Conservation (phyloP, 2,329 filamentous ascomycete species). For the Aspergillus tanneri region DNA sequence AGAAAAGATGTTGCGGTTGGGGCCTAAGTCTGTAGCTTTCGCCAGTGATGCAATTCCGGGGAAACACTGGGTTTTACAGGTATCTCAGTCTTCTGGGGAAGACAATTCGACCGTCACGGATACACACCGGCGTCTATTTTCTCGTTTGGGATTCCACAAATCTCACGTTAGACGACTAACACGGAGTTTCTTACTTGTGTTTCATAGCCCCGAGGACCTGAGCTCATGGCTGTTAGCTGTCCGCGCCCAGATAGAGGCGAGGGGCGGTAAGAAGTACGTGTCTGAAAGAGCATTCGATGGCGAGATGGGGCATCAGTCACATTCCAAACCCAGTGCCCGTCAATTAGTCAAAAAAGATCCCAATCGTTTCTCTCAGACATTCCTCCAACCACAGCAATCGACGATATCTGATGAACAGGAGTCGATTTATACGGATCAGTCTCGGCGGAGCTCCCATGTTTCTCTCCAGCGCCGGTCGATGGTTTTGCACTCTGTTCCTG, state of each 20-base stretch:
- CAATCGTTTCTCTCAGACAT: constrained; percentile 33
- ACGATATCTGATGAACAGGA: constrained; percentile 28
- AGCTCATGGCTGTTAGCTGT: constrained; percentile 47
- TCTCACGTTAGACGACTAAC: constrained; percentile 35
- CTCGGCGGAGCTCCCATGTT: constrained; percentile 29
- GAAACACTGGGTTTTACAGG: constrained; percentile 50
- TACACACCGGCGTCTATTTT: constrained; percentile 37
- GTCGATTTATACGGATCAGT: constrained; percentile 24
- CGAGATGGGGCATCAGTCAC: constrained; percentile 26
- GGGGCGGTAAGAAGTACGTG: constrained; percentile 47
- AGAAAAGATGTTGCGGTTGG: constrained; percentile 49
- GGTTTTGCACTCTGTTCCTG: constrained; percentile 18
- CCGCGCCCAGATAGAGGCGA: constrained; percentile 46
- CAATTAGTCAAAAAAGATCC: constrained; percentile 38
- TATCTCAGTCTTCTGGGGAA: constrained; percentile 41
- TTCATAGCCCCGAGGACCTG: constrained; percentile 46
- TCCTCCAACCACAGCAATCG: constrained; percentile 28
- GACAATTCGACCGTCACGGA: constrained; percentile 30
- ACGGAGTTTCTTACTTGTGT: constrained; percentile 45
- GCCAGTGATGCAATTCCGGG: constrained; percentile 52
- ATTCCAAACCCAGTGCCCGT: constrained; percentile 29
- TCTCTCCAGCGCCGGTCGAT: constrained; percentile 32
- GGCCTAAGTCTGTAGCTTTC: constrained; percentile 48
- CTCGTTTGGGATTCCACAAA: constrained; percentile 41
- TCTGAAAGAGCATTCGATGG: constrained; percentile 38